These are phyloP conservation scores for Nidularia sp. DNA, from an alignment of 768 basidiomycete species.

Conservation along the genomic window DNA sequence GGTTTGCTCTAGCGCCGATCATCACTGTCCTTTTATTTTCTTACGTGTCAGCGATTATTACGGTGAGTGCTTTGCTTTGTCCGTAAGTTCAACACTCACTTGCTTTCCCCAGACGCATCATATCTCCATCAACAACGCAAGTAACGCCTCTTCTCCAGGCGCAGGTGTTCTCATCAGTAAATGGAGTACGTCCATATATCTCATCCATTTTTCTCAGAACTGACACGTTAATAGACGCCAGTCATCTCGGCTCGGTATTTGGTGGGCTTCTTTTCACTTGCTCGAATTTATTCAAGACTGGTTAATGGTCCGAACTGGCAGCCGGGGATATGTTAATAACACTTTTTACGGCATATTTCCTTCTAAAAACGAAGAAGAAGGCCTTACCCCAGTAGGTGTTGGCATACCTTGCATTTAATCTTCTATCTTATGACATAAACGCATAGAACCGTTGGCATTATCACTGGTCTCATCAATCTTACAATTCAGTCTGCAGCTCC, in stretches of 20 bases:
- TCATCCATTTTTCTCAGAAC: background rate
- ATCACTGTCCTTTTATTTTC: slow-evolving; percentile 17
- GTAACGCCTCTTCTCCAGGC: background rate
- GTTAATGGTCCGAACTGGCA: slow-evolving; percentile 1
- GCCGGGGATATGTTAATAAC: slow-evolving; percentile 24
- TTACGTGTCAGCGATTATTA: slow-evolving; percentile 18
- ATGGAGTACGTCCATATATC: slow-evolving; percentile 20
- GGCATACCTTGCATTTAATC: background rate
- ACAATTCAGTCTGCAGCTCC: slow-evolving; percentile 25
- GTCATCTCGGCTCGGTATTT: slow-evolving; percentile 19
- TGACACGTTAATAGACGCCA: slow-evolving; percentile 14
- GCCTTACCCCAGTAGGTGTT: slow-evolving; percentile 10
- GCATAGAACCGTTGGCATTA: slow-evolving; percentile 18
- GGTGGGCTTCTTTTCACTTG: slow-evolving; percentile 8
- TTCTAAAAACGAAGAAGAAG: slow-evolving; percentile 19
- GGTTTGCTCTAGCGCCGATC: slow-evolving; percentile 17
- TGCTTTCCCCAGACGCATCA: slow-evolving; percentile 16
- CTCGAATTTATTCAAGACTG: background rate
- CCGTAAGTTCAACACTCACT: background rate
- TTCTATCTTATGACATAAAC: background rate
- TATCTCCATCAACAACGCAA: slow-evolving; percentile 10
- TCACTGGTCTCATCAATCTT: slow-evolving; percentile 22
- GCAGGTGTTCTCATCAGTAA: slow-evolving; percentile 9
- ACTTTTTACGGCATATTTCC: slow-evolving; percentile 18
- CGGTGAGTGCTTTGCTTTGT: slow-evolving; percentile 12